Conservation (phyloP, 257 asterid genomes). For the Coffea canephora region DNA sequence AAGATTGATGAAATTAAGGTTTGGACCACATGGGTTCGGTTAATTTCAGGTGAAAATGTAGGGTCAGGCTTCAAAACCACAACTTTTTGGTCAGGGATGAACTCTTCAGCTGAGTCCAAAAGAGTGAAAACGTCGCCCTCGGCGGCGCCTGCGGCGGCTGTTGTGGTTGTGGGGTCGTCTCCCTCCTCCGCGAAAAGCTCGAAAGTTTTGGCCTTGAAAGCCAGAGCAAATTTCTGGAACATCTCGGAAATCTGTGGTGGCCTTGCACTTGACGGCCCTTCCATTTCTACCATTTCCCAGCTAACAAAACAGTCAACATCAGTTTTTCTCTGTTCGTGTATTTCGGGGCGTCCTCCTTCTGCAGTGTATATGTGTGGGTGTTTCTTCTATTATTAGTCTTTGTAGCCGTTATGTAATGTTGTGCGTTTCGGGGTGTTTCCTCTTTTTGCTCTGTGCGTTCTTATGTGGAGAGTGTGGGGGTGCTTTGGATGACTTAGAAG, state of each 20-base stretch:
- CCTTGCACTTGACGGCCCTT: constrained; percentile 44
- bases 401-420: neutral
- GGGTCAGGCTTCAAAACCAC: constrained; percentile 86
- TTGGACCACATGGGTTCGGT: constrained; percentile 32
- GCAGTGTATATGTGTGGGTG: constrained; percentile 5
- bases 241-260: constrained; percentile 78
- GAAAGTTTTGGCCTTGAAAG: constrained; percentile 83
- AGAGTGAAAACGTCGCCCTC: constrained; percentile 53
- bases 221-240: constrained; percentile 88
- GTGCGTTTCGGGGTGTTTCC: neutral
- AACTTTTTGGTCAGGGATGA: constrained; percentile 83
- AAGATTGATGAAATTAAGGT: constrained; percentile 63
- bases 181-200: constrained; percentile 73
- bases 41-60: constrained; percentile 11
- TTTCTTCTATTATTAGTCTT: neutral
- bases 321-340: neutral
- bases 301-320: constrained; percentile 22
- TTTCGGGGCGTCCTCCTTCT: no score
- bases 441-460: neutral
- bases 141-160: constrained; percentile 25
- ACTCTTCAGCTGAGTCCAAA: constrained; percentile 81
- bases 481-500: constrained; percentile 71
- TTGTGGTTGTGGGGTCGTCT: constrained; percentile 14
- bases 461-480: constrained; percentile 9
- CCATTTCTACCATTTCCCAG: constrained; percentile 59